Percentiles rank a stretch among this genome's conserved stretches.
Evolutionary conservation across 1,139 yeast species (phyloP).

Genomic region (Taphrina betulina): DNA sequence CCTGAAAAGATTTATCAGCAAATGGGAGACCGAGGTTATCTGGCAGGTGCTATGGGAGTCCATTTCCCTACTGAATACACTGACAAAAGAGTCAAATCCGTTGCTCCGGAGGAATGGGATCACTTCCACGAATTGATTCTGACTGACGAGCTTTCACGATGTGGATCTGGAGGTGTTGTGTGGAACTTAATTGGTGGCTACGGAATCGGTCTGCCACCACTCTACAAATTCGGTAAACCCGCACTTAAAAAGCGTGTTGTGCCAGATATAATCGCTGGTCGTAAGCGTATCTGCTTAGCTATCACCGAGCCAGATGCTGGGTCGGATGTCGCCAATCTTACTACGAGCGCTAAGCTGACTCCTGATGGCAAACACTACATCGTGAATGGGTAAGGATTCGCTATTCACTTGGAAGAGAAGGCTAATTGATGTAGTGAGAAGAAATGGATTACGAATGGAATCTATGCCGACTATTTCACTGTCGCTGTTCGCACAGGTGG

Average conservation of each 20-base stretch:
- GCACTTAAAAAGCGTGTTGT: conserved; percentile 44
- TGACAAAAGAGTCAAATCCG: conserved; percentile 43
- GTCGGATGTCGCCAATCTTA: conserved; percentile 49
- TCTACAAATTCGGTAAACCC: conserved; percentile 44
- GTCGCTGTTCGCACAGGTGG: conserved; percentile 52
- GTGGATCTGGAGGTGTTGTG: conserved; percentile 47
- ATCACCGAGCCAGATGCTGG: conserved; percentile 51
- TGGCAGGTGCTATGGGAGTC: conserved; percentile 44
- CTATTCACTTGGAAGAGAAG: too few relatives aligned
- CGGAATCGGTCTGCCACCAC: conserved; percentile 48
- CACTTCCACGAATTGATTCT: conserved; percentile 85
- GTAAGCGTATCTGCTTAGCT: conserved; percentile 47
- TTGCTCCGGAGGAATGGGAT: conserved; percentile 63
- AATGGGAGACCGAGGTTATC: conserved; percentile 39
- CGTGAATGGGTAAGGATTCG: too few relatives aligned
- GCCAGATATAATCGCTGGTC: conserved; percentile 45
- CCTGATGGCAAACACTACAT: conserved; percentile 45
- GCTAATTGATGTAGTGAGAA: too few relatives aligned
- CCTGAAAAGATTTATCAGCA: conserved; percentile 40
- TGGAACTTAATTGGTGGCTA: conserved; percentile 48
- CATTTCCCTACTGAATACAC: conserved; percentile 45
- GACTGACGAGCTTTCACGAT: conserved; percentile 54
- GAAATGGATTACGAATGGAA: conserved; percentile 49
- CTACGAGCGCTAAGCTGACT: conserved; percentile 46
- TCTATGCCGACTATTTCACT: conserved; percentile 45